These are phyloP conservation scores for Chytriomyces sp. DNA, from an alignment of 192 early-diverging fungal genomes.

Conservation along the genomic window DNA sequence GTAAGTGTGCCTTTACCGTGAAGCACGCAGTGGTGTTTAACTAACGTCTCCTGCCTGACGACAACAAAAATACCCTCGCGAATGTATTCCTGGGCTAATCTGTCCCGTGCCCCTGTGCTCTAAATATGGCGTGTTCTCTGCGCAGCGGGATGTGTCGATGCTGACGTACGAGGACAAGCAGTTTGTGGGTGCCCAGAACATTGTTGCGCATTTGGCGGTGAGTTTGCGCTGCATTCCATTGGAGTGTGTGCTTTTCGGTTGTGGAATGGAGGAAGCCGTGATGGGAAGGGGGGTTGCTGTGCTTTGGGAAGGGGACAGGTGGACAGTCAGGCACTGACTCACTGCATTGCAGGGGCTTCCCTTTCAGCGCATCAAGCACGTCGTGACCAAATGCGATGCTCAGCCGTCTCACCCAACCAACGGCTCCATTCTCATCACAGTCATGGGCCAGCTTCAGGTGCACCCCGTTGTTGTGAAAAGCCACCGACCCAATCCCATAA, in stretches of 20 bases:
- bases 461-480: background rate
- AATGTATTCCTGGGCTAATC: too few relatives aligned
- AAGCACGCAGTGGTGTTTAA: background rate
- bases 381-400: constrained; percentile 76
- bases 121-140: background rate
- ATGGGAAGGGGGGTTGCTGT: too few relatives aligned
- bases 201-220: constrained; percentile 81
- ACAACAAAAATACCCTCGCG: background rate
- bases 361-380: constrained; percentile 74
- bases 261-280: background rate
- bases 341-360: constrained; percentile 62
- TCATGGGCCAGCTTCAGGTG: constrained; percentile 90
- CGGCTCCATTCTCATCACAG: constrained; percentile 70
- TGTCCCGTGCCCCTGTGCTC: too few relatives aligned
- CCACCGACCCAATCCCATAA: background rate
- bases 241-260: background rate
- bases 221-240: constrained; percentile 16
- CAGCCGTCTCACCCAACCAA: constrained; percentile 72
- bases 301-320: too few relatives aligned
- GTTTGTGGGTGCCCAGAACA: constrained; percentile 59
- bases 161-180: constrained; percentile 82
- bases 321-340: background rate
- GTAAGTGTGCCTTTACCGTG: constrained; percentile 55
- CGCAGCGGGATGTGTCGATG: constrained; percentile 81
- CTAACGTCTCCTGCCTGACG: background rate